Base-by-base conservation (phyloP, 495 filamentous ascomycete species). In the Penicillium goetzii region DNA sequence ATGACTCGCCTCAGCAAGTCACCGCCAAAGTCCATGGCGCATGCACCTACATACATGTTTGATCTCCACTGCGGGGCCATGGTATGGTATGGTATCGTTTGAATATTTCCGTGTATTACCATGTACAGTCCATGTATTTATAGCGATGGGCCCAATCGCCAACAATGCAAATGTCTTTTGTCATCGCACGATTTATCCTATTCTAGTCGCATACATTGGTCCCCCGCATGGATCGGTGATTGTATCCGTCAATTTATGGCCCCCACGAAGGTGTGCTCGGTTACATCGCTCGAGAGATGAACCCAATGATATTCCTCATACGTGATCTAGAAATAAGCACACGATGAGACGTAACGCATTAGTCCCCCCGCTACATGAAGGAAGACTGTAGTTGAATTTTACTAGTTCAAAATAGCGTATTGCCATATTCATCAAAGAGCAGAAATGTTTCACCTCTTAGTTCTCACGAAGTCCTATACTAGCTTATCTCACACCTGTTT, bases 241-340 rank as follows among this genome's bases (percentile, higher is more conserved):
- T 17, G 8, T 8, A 43, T 19, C n/a, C 19, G 40, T 43, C 17
- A 19, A 43, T 14, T 5, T 4, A 43, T 43, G 40, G 40, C 40
- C 40, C 40, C 40, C 40, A 43, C 40, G 17, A 43, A 43, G n/a
- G 40, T 43, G 40, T 14, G 49, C 23, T 51, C 28, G 49, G 49
- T 51, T 51, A 30, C 49, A 30, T 51, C 23, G 49, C 21, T 26
- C 19, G 11, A 11, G 19, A 26, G 7, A 26, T 50, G 45, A 5
- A 50, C 19, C 45, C 19, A 21, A 7, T 14, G 15, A 40, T 40
- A 15, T 17, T 40, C 6, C 30, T 32, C 5, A 32, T 7, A 32
- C 36, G 12, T 40, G 15, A 17, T 40, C 36, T 17, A 40, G 14
- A 40, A 40, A 17, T 5, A 40, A 15, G 36, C 15, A 40, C 12